phyloP scores from a whole-genome alignment of 2,329 filamentous ascomycete genomes.

The Lecanicillium sp. region DNA sequence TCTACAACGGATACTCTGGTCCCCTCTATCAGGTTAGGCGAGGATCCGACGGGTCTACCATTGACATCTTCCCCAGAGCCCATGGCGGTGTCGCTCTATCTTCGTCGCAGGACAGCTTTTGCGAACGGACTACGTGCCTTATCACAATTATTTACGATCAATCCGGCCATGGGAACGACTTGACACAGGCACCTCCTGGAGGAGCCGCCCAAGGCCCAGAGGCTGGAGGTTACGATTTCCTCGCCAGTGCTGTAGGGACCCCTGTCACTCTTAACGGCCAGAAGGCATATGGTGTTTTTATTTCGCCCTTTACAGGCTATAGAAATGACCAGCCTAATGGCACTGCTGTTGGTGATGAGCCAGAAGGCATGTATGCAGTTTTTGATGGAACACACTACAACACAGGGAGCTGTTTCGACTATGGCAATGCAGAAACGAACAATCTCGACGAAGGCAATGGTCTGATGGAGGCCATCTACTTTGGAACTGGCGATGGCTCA shows the following conservation, averaged over 20 bases:
- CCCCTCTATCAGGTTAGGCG: constrained; percentile 52
- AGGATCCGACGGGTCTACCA: constrained; percentile 37
- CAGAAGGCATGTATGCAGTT: constrained; percentile 55
- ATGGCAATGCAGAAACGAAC: constrained; percentile 48
- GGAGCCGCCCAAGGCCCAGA: constrained; percentile 52
- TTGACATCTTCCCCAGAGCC: constrained; percentile 40
- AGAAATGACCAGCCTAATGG: constrained; percentile 48
- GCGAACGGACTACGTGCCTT: constrained; percentile 51
- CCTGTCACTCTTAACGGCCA: constrained; percentile 53
- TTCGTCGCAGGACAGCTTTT: constrained; percentile 53
- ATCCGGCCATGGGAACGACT: constrained; percentile 53
- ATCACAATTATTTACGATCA: constrained; percentile 62
- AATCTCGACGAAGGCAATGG: constrained; percentile 48
- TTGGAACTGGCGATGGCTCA: constrained; percentile 37
- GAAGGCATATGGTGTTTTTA: constrained; percentile 57
- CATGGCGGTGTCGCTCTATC: constrained; percentile 57
- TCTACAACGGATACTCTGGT: constrained; percentile 46
- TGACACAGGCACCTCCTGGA: constrained; percentile 50
- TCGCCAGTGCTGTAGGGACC: constrained; percentile 51
- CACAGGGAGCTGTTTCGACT: constrained; percentile 48
- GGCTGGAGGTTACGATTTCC: constrained; percentile 48
- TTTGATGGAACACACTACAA: constrained; percentile 55
- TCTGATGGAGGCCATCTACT: constrained; percentile 66
- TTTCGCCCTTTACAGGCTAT: constrained; percentile 56
- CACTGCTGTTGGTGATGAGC: constrained; percentile 43